Percentiles rank a stretch among this genome's conserved stretches.
Conservation (phyloP, 2,329 filamentous ascomycete species). For the Aspergillus piperis region DNA sequence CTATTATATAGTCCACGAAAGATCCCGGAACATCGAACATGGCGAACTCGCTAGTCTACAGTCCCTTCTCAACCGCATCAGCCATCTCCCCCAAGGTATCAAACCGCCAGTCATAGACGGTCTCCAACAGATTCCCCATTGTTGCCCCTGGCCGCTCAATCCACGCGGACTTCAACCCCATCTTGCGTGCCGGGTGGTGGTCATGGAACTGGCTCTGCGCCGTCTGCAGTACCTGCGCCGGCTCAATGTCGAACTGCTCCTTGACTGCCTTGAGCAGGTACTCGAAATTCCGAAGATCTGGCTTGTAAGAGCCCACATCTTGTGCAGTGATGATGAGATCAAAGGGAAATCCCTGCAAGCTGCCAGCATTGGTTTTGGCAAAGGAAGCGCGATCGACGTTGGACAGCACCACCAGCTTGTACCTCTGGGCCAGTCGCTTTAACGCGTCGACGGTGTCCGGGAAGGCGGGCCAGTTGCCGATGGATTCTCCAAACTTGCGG, state of each 20-base stretch:
- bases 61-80: conserved; percentile 40
- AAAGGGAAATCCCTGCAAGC: conserved; percentile 56
- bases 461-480: conserved; percentile 58
- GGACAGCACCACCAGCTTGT: conserved; percentile 59
- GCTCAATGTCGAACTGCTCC: conserved; percentile 58
- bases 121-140: conserved; percentile 42
- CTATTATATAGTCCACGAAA: too few relatives aligned
- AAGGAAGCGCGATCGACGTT: conserved; percentile 60
- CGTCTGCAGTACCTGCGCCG: conserved; percentile 64
- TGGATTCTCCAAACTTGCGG: conserved; percentile 50
- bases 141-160: conserved; percentile 54
- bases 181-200: conserved; percentile 63
- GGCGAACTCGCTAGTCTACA: too few relatives aligned
- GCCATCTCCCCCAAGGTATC: conserved; percentile 63
- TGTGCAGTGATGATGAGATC: conserved; percentile 70
- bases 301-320: conserved; percentile 73
- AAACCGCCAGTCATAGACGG: conserved; percentile 59
- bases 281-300: conserved; percentile 63
- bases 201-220: conserved; percentile 69
- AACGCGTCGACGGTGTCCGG: conserved; percentile 59
- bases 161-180: conserved; percentile 65
- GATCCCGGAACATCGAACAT: too few relatives aligned
- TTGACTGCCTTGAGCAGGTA: conserved; percentile 61
- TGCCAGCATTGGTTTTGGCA: conserved; percentile 47
- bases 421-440: conserved; percentile 49